phyloP scores from a whole-genome alignment of 208 protist species.

The Trypanosoma boissoni region DNA sequence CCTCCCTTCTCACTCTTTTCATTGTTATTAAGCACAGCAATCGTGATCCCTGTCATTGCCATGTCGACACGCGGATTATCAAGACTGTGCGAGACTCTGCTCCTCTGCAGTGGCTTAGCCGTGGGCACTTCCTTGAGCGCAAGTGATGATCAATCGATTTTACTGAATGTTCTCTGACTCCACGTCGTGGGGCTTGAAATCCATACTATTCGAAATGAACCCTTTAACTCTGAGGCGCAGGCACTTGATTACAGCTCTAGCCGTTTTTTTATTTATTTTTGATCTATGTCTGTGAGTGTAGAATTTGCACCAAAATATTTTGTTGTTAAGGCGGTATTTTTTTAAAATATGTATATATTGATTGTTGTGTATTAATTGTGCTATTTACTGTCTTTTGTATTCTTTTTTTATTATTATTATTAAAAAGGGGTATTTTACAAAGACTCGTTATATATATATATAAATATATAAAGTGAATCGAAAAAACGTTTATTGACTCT shows the following conservation, averaged over 20 bases:
- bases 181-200: slow-evolving; percentile 15
- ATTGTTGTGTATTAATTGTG: too few species aligned
- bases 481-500: too few species aligned
- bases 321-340: too few species aligned
- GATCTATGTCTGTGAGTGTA: background rate
- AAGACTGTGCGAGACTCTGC: slow-evolving; percentile 21
- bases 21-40: slow-evolving; percentile 8
- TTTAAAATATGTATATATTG: too few species aligned
- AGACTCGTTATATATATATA: too few species aligned
- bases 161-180: slow-evolving; percentile 29
- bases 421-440: too few species aligned
- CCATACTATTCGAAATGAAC: slow-evolving; percentile 24
- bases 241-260: background rate
- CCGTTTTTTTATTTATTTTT: slow-evolving; percentile 4
- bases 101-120: background rate
- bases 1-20: slow-evolving; percentile 1
- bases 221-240: slow-evolving; percentile 31
- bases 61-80: slow-evolving; percentile 17
- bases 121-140: background rate
- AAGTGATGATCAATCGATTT: slow-evolving; percentile 25
- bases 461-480: too few species aligned
- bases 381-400: too few species aligned
- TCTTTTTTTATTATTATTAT: too few species aligned
- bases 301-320: too few species aligned
- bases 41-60: slow-evolving; percentile 19